Percentiles rank a stretch among this genome's conserved stretches.
These are phyloP conservation scores for Neophaeococcomyces aloes DNA, from an alignment of 2,329 filamentous ascomycete species.

Conservation along the genomic window DNA sequence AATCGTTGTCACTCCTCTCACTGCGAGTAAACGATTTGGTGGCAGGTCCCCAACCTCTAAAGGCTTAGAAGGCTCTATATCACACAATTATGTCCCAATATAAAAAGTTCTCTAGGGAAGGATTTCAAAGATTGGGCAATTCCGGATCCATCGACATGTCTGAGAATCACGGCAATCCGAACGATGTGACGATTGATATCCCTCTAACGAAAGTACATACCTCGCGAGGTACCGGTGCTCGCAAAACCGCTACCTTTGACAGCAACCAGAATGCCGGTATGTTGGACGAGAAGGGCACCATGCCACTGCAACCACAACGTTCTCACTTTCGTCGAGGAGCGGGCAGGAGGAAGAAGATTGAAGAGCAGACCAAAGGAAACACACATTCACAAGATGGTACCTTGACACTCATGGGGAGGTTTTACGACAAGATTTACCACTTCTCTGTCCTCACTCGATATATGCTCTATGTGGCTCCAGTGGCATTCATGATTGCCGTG, in stretches of 20 bases:
- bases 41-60: constrained; percentile 1
- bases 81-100: constrained; percentile 10
- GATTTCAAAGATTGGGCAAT: constrained; percentile 35
- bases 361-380: constrained; percentile 27
- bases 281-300: constrained; percentile 15
- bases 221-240: constrained; percentile 33
- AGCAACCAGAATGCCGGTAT: constrained; percentile 10
- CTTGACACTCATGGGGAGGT: constrained; percentile 47
- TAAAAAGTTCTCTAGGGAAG: constrained; percentile 36
- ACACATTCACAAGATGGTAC: constrained; percentile 42
- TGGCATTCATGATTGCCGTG: constrained; percentile 48
- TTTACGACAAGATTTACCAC: constrained; percentile 52
- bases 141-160: constrained; percentile 30
- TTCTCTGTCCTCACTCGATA: constrained; percentile 55
- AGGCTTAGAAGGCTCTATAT: neutral
- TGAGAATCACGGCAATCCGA: constrained; percentile 27
- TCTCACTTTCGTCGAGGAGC: constrained; percentile 14
- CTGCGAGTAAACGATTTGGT: neutral
- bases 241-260: constrained; percentile 30
- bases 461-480: constrained; percentile 50
- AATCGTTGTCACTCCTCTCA: constrained; percentile 1
- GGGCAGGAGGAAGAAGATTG: constrained; percentile 27
- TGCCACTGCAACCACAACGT: constrained; percentile 6
- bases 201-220: constrained; percentile 48
- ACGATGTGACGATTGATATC: constrained; percentile 51